Conservation (phyloP, 495 filamentous ascomycete genomes). For the Aspergillus ostianus region DNA sequence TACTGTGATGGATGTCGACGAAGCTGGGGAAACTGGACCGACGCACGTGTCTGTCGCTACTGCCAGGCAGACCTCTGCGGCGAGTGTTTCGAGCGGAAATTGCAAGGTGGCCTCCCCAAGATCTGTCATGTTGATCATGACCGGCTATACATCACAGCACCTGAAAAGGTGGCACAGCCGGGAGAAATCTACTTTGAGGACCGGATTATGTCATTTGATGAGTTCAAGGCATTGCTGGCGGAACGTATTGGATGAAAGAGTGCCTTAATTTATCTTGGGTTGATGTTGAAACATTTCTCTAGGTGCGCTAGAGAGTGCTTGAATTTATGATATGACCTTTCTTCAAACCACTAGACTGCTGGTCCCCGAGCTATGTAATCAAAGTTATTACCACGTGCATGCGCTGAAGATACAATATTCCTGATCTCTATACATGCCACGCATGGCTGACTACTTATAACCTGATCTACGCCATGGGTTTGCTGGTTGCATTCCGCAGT, state of each 20-base stretch:
- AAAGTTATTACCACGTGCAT: too few relatives aligned
- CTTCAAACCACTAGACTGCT: too few relatives aligned
- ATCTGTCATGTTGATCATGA: not conserved
- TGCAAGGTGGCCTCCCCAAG: not conserved
- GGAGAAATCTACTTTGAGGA: not conserved
- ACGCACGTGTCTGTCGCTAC: not conserved
- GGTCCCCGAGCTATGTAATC: too few relatives aligned
- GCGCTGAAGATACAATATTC: too few relatives aligned
- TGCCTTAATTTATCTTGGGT: too few relatives aligned
- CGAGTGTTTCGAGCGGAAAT: not conserved
- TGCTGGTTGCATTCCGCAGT: too few relatives aligned
- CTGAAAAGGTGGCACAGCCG: not conserved
- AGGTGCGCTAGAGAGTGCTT: too few relatives aligned
- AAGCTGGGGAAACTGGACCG: not conserved
- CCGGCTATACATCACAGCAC: not conserved
- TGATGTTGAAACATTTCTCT: too few relatives aligned
- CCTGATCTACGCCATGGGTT: too few relatives aligned
- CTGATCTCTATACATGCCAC: too few relatives aligned
- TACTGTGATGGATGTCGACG: not conserved
- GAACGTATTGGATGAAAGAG: not conserved
- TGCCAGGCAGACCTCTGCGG: not conserved
- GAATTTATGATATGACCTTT: too few relatives aligned
- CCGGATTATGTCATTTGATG: not conserved
- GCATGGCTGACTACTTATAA: too few relatives aligned
- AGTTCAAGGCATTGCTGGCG: not conserved